phyloP scores from a whole-genome alignment of 352 stramenopile genomes.

The Globisporangium cystogenes region DNA sequence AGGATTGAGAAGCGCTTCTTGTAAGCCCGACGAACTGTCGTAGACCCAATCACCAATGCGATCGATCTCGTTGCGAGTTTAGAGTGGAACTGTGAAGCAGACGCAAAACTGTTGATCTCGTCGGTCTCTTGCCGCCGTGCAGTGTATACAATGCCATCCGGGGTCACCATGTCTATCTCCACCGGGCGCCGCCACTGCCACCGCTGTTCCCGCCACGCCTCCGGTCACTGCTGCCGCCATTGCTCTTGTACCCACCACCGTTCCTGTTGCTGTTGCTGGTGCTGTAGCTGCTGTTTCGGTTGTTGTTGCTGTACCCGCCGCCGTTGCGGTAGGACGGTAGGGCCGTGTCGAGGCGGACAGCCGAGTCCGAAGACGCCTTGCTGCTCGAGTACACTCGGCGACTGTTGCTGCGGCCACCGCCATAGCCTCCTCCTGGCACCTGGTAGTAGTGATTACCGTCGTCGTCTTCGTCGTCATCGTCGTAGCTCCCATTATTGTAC shows the following conservation, averaged over 20 bases:
- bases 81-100: not conserved
- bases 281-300: conserved; percentile 9
- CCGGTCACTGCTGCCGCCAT: conserved; percentile 10
- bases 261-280: conserved; percentile 7
- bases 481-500: conserved; percentile 30
- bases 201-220: conserved; percentile 11
- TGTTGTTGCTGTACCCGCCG: conserved; percentile 2
- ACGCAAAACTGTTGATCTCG: not conserved
- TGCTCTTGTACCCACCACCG: conserved; percentile 11
- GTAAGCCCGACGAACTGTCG: not conserved
- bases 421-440: conserved; percentile 17
- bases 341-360: conserved; percentile 12
- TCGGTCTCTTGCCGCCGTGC: not conserved
- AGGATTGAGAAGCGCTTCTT: conserved; percentile 1
- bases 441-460: conserved; percentile 24
- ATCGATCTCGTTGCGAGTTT: conserved; percentile 2
- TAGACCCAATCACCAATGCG: not conserved
- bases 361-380: conserved; percentile 8
- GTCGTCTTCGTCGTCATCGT: conserved; percentile 30
- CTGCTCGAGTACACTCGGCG: conserved; percentile 1
- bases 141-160: not conserved
- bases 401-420: not conserved
- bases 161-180: conserved; percentile 11
- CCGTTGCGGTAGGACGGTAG: conserved; percentile 12
- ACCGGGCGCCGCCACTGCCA: conserved; percentile 6